Conservation (phyloP, 2,329 filamentous ascomycete species). For the Diaporthe sp. region DNA sequence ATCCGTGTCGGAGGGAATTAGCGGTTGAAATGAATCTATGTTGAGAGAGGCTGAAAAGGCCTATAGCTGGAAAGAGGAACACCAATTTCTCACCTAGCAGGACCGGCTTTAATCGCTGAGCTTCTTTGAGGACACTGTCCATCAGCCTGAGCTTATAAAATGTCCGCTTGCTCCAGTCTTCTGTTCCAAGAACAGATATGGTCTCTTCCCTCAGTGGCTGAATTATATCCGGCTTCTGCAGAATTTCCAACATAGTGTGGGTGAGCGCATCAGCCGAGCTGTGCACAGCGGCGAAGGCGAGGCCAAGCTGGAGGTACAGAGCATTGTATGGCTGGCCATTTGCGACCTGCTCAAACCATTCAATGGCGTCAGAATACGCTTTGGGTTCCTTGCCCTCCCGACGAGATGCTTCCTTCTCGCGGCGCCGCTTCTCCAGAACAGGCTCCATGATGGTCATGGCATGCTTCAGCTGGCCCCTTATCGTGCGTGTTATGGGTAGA, state of each 20-base stretch:
- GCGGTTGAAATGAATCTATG: neutral
- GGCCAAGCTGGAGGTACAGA: neutral
- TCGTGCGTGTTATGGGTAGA: constrained; percentile 49
- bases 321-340: neutral
- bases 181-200: constrained; percentile 23
- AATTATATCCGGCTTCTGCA: constrained; percentile 36
- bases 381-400: neutral
- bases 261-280: constrained; percentile 37
- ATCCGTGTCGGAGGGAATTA: neutral
- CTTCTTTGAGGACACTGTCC: neutral
- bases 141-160: constrained; percentile 2
- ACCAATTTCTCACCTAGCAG: neutral
- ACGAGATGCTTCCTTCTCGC: neutral
- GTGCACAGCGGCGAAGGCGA: neutral
- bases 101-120: neutral
- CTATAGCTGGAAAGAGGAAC: neutral
- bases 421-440: neutral
- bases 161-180: constrained; percentile 23
- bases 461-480: constrained; percentile 47
- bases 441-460: neutral
- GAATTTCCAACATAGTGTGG: constrained; percentile 45
- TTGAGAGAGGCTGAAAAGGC: neutral
- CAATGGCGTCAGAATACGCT: neutral
- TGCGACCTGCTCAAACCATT: neutral
- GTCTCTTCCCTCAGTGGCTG: neutral